Base-by-base conservation (phyloP, 768 basidiomycete genomes). In the Serendipita sp. region DNA sequence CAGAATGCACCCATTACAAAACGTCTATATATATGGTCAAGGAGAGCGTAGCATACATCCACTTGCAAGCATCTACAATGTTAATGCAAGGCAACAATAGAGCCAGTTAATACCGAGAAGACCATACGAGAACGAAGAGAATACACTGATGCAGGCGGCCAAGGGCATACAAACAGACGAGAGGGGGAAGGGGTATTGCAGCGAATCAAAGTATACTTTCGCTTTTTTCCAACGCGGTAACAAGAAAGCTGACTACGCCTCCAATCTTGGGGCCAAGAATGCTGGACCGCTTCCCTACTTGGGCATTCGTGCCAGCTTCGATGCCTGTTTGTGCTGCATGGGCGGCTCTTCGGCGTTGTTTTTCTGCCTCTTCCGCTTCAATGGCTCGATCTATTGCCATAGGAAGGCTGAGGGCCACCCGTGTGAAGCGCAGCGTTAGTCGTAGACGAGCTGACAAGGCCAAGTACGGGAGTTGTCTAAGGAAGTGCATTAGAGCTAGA, bases 361-460 rank as follows among this genome's bases (percentile, higher is more conserved):
- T 42, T 41, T 42, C 63, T 26, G 64, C 56, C 26, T 60, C 65
- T 61, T 65, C 63, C 17, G 80, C 77, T 42, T 82, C 78, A 63
- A 90, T 73, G 0, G 86, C 88, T 44, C 74, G 76, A 69, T 92
- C 90, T 17, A 91, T 76, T 0, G 81, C 83, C 63, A 88, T 79
- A 2, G 88, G 88, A 7, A 90, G 78, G 51, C 77, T 80, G 62
- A 91, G 78, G 3, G 86, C 84, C 67, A 90, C 84, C 20, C 90
- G 81, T 2, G 84, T 84, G 44, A 93, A 78, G 66, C 86, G 84
- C 42, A 91, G 81, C 5, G 85, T 85, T 38, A 91, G 75, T 9
- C 88, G 81, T 2, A 84, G 83, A 14, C 90, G 84, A 14, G 85
- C 84, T 53, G 83, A 75, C 64, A 92, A 73, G 71, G 90, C 87